phyloP scores from a whole-genome alignment of 331 rosid genomes.

The Arachis monticola region DNA sequence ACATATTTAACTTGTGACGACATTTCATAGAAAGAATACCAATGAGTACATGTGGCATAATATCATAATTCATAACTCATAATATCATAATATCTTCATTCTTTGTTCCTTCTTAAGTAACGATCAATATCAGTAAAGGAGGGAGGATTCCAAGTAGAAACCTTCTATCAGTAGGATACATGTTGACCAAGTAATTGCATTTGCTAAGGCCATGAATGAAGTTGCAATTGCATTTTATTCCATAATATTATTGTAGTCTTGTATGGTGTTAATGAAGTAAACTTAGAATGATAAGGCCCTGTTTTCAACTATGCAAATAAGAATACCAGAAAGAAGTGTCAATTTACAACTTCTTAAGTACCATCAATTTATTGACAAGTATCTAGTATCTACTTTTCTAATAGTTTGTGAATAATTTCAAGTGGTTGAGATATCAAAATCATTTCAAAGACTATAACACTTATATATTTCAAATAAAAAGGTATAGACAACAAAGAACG shows the following conservation, averaged over 20 bases:
- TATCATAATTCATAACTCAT: neutral
- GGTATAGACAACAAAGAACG: neutral
- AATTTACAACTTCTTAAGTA: neutral
- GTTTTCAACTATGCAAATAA: neutral
- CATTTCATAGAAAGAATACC: neutral
- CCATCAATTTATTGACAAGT: neutral
- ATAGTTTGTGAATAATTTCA: conserved; percentile 13
- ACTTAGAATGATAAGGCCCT: neutral
- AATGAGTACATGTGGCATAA: conserved; percentile 26
- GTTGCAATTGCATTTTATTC: neutral
- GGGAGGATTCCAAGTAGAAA: neutral
- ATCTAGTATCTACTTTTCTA: neutral
- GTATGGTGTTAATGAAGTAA: neutral
- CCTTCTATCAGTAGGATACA: neutral
- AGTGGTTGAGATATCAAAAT: neutral
- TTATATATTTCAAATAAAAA: neutral
- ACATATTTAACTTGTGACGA: conserved; percentile 1
- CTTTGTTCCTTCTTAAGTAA: neutral
- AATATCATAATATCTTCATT: neutral
- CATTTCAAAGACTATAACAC: neutral
- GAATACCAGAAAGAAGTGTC: neutral
- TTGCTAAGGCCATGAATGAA: neutral
- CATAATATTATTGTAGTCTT: neutral
- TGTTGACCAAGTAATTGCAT: too few relatives aligned
- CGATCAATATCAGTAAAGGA: neutral